These are phyloP conservation scores for Colletotrichum euphorbiae DNA, from an alignment of 2,329 filamentous ascomycete species.

Conservation along the genomic window DNA sequence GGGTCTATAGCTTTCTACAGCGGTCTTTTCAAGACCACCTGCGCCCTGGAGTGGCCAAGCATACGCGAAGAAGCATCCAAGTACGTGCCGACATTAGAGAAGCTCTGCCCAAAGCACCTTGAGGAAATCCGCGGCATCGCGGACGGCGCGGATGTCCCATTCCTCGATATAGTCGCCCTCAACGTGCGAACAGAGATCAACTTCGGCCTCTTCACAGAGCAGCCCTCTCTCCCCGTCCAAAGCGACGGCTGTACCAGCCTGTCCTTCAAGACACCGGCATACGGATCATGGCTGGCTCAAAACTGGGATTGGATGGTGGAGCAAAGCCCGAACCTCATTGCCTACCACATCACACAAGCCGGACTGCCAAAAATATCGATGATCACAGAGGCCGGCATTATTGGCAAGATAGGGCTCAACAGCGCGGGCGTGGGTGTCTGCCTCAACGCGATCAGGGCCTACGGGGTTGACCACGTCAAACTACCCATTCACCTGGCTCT, in stretches of 20 bases:
- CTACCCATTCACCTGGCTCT: conserved; percentile 73
- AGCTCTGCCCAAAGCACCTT: neutral
- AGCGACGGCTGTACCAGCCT: conserved; percentile 68
- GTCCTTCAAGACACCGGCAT: conserved; percentile 53
- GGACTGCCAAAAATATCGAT: conserved; percentile 63
- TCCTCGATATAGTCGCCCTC: conserved; percentile 67
- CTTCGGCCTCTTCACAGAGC: conserved; percentile 61
- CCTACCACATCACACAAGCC: conserved; percentile 57
- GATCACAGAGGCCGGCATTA: conserved; percentile 69
- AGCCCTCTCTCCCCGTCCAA: conserved; percentile 40
- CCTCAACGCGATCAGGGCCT: conserved; percentile 71
- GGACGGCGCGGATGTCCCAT: conserved; percentile 56
- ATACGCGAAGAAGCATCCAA: neutral
- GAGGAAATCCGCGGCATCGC: conserved; percentile 65
- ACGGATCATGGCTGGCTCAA: conserved; percentile 58
- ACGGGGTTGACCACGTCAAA: conserved; percentile 61
- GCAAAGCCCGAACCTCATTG: conserved; percentile 62
- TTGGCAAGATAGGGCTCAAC: conserved; percentile 76
- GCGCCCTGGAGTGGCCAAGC: neutral
- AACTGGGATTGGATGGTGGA: conserved; percentile 71
- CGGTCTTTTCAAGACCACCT: neutral
- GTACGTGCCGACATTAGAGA: neutral
- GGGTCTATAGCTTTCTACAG: neutral
- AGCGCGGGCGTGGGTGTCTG: conserved; percentile 66
- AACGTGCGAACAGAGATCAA: conserved; percentile 69